Evolutionary conservation across 164 flowering plant genomes (phyloP).

Genomic region (Nymphaea colorata): DNA sequence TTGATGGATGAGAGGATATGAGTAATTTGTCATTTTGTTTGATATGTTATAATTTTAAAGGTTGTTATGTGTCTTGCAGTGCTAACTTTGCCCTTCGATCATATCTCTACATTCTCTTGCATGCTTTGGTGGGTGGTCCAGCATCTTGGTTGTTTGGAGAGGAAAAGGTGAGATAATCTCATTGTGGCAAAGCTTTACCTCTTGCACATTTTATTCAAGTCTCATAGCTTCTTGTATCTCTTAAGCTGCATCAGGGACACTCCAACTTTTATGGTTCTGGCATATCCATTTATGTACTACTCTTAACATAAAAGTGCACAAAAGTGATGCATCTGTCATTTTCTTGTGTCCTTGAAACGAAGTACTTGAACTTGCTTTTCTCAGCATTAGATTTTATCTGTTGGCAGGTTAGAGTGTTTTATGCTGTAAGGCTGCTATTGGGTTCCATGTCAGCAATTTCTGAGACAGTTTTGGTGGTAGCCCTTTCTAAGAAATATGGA

Average conservation of each 20-base stretch:
- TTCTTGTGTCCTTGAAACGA: neutral
- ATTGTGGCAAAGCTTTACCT: neutral
- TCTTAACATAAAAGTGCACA: no score
- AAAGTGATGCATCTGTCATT: neutral
- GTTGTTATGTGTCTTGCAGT: conserved; percentile 31
- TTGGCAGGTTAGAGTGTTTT: conserved; percentile 84
- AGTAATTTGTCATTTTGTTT: neutral
- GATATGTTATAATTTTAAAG: neutral
- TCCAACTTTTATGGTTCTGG: no score
- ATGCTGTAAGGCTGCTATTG: conserved; percentile 83
- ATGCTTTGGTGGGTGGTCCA: conserved; percentile 69
- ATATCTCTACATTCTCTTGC: conserved; percentile 72
- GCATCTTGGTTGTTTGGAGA: conserved; percentile 69
- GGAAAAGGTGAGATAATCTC: conserved; percentile 51
- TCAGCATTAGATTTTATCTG: neutral
- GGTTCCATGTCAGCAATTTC: conserved; percentile 63
- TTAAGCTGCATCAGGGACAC: neutral
- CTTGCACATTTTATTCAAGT: neutral
- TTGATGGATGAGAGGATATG: neutral
- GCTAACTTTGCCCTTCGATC: conserved; percentile 88
- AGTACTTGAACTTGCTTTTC: neutral
- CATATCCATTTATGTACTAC: no score
- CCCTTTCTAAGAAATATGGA: conserved; percentile 88
- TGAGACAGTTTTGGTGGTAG: conserved; percentile 74
- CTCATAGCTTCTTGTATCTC: neutral